Conservation (phyloP, 2,329 filamentous ascomycete species). For the Diaporthe caulivora region DNA sequence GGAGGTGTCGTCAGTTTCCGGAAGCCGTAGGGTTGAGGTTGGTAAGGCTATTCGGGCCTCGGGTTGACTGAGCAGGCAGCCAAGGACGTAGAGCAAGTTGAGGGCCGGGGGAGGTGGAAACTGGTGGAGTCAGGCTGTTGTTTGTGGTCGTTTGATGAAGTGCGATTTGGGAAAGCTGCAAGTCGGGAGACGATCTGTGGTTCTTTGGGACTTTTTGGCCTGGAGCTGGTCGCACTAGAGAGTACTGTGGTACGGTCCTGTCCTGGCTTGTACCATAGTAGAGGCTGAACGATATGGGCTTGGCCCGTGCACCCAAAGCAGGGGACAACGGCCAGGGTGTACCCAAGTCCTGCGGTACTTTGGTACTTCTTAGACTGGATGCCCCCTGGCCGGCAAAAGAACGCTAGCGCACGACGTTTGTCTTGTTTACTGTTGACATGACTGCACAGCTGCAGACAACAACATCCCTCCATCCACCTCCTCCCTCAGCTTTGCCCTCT, state of each 20-base stretch:
- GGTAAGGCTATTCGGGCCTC: neutral
- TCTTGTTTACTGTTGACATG: constrained; percentile 31
- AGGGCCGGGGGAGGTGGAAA: neutral
- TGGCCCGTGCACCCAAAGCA: neutral
- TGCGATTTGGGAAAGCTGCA: neutral
- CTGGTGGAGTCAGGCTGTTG: neutral
- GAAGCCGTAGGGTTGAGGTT: neutral
- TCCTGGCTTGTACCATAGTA: too few species aligned
- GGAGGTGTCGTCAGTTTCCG: neutral
- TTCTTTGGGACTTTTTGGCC: constrained; percentile 6
- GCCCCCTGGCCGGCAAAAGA: neutral
- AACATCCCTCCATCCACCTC: neutral
- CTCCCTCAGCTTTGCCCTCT: too few species aligned
- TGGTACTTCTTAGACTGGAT: neutral
- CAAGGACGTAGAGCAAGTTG: neutral
- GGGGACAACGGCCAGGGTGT: neutral
- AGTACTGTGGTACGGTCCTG: too few species aligned
- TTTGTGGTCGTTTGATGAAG: neutral
- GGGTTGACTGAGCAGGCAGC: neutral
- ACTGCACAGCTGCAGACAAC: constrained; percentile 12
- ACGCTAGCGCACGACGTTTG: constrained; percentile 16
- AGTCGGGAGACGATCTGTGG: neutral
- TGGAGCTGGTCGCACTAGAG: too few species aligned
- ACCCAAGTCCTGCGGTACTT: neutral
- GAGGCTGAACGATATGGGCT: constrained; percentile 1